Percentiles rank a stretch among this genome's conserved stretches.
Evolutionary conservation across 345 rosid genomes (phyloP).

Genomic region (rapeseed (Brassica napus)): Da-Ae NC_063452.1:27650001-27650500

Average conservation of each 20-base stretch:
- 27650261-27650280: too few species aligned
- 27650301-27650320: constrained; percentile 43
- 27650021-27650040: constrained; percentile 63
- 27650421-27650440: constrained; percentile 16
- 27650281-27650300: not conserved
- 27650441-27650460: constrained; percentile 13
- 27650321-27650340: constrained; percentile 92
- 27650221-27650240: too few species aligned
- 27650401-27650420: constrained; percentile 44
- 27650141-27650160: constrained; percentile 72
- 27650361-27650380: constrained; percentile 46
- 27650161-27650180: constrained; percentile 61
- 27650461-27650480: not conserved
- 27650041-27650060: constrained; percentile 66
- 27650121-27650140: constrained; percentile 54
- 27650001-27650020: constrained; percentile 61
- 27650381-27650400: constrained; percentile 62
- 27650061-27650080: constrained; percentile 70
- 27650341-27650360: constrained; percentile 65
- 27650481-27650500: constrained; percentile 43
- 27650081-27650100: constrained; percentile 62
- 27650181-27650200: too few species aligned
- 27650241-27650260: not conserved
- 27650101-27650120: constrained; percentile 55
- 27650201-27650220: too few species aligned